phyloP scores from a whole-genome alignment of 208 protist genomes.

The Herpetomonas tarakana region DNA sequence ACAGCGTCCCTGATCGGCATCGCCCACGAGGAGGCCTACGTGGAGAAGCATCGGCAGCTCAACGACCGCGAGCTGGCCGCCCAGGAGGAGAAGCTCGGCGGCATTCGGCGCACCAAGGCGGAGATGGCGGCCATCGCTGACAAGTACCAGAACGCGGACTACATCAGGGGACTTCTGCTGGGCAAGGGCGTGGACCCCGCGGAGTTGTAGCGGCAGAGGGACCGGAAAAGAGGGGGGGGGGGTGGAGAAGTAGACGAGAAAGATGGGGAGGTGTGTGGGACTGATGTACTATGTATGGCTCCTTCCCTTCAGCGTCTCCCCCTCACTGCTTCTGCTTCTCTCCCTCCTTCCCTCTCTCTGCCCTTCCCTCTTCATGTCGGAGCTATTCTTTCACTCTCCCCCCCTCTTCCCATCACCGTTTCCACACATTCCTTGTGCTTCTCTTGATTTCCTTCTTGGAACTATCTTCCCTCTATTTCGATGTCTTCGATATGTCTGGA shows the following conservation, averaged over 20 bases:
- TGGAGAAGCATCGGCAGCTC: conserved; percentile 49
- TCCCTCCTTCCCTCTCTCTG: neutral
- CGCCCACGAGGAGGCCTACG: conserved; percentile 55
- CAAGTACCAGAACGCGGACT: conserved; percentile 71
- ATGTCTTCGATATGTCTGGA: too few relatives aligned
- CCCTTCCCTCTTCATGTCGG: neutral
- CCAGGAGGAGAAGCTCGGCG: conserved; percentile 35
- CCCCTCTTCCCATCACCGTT: too few relatives aligned
- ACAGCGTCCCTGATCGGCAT: conserved; percentile 55
- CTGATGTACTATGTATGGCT: neutral
- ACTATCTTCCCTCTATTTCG: too few relatives aligned
- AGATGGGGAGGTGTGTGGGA: neutral
- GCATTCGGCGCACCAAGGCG: conserved; percentile 33
- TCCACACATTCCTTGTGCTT: too few relatives aligned
- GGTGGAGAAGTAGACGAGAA: too few relatives aligned
- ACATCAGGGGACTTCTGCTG: conserved; percentile 35
- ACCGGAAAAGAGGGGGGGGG: too few relatives aligned
- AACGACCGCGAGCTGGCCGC: conserved; percentile 48
- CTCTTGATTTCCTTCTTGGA: too few relatives aligned
- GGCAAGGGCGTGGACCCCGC: neutral
- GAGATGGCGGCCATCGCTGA: conserved; percentile 32
- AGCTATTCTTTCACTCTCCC: too few relatives aligned
- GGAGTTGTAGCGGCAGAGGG: too few relatives aligned
- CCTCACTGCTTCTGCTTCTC: neutral
- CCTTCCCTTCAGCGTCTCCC: neutral